Evolutionary conservation across 148 eudicot genomes (phyloP), one percentile per base, ranked within the genome.

Genomic region (Salicornia ramosissima): DNA sequence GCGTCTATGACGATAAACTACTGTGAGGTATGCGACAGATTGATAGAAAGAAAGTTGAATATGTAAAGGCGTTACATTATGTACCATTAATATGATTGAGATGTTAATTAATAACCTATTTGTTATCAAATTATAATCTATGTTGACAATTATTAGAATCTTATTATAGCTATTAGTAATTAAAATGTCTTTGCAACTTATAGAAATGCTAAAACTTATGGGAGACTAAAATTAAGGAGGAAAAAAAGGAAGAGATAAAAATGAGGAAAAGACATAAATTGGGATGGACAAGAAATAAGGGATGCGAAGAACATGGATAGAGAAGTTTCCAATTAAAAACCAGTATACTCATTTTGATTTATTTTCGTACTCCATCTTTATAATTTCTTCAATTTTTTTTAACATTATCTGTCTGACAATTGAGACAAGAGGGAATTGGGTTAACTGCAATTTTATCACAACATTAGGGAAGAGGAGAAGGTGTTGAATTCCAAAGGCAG

Each of bases 401-500:
- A 13, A 57, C 19, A 16, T 45, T 45, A 39, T 33, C 5, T 50
- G 13, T 12, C 47, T 57, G 49, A 33, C 19, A 28, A 2, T 7
- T 24, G 59, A 15, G 40, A 22, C 22, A 49, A 5, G 56, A 54
- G 42, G 19, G 28, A 46, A 65, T 55, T 14, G 39, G 51, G 60
- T 56, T 51, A 14, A 12, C 5, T 29, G 21, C 11, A 19, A 12
- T 31, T 47, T 30, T 22, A 19, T 29, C 10, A 53, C 13, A 33
- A 28, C 1, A 33, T 16, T 18, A 24, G 57, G 57, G 25, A 73
- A 71, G 82, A 67, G 73, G 76, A 26, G 73, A 61, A 52, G 72
- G 46, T 18, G 45, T 69, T 74, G 65, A 73, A 65, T 77, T 69
- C 55, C 73, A 19, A 40, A 19, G 53, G 57, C 64, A 75, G 71